Evolutionary conservation across 2,329 filamentous ascomycete genomes (phyloP), one percentile per base, ranked within the genome.

Genomic region (Neofusicoccum umdonicola): DNA sequence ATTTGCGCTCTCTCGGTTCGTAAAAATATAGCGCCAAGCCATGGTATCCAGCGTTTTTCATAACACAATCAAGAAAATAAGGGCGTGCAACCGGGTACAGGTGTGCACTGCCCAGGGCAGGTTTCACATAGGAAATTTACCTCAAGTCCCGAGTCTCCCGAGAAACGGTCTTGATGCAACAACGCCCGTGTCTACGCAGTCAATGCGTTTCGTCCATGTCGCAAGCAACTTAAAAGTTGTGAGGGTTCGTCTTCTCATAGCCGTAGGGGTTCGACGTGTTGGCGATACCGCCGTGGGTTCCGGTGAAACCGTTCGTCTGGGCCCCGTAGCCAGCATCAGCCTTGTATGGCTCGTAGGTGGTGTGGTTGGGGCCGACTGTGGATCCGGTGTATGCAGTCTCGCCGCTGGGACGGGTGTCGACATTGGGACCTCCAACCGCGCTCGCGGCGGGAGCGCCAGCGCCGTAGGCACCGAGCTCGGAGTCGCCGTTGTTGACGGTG

Each of bases 351-450:
- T 75, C 74, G 60, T 80, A 78, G 42, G 71, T 73, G 44, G 71
- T 68, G 50, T 72, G 71, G 65, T 71, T 72, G n/a, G 74, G 70
- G 17, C 73, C 76, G 57, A 81, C 78, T 19, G 82, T 84, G 13
- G 80, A 80, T 58, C 81, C 81, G 39, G 81, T 82, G 72, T 80
- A 81, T 31, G 76, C 81, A 45, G 83, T 84, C 66, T 84, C 83
- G 69, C 82, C 78, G 63, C 76, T 79, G 31, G 81, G 79, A 63
- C 82, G 78, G 51, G 77, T 74, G 67, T 79, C 76, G 50, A 67
- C 70, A 65, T 69, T 66, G 51, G 64, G 67, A 48, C 68, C 66
- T 35, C 68, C 71, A 15, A 72, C 71, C 11, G 71, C 67, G 50
- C 67, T 69, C 39, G 71, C 73, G 66, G 68, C 69, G 58, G 66